Evolutionary conservation across 805 yeast genomes (phyloP).

Genomic region (Pichia californica): DNA sequence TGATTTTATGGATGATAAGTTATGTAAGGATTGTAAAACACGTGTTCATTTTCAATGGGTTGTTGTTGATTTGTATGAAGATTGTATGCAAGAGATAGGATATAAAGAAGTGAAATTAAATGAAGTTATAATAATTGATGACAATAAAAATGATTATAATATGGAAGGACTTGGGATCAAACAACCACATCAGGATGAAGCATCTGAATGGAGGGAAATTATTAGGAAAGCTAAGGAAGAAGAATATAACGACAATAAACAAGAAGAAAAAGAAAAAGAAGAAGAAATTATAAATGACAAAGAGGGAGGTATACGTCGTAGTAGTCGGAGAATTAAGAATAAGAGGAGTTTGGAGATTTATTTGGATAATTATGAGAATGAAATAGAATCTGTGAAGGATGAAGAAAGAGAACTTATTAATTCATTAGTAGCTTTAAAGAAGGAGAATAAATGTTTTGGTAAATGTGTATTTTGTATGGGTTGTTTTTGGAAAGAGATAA

Average conservation of each 20-base stretch:
- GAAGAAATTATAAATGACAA: slow-evolving; percentile 15
- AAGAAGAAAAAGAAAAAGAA: too few species aligned
- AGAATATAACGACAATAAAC: slow-evolving; percentile 9
- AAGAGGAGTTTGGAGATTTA: neutral
- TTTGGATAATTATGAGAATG: slow-evolving; percentile 2
- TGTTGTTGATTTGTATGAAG: slow-evolving; percentile 26
- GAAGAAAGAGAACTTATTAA: slow-evolving; percentile 8
- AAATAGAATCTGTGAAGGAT: slow-evolving; percentile 2
- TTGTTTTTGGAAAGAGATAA: slow-evolving; percentile 17
- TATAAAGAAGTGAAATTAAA: neutral
- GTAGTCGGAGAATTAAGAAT: neutral
- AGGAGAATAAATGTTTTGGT: slow-evolving; percentile 22
- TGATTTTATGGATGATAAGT: slow-evolving; percentile 32
- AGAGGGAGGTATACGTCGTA: slow-evolving; percentile 16
- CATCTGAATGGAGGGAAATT: slow-evolving; percentile 7
- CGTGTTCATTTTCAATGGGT: slow-evolving; percentile 43
- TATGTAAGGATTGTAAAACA: slow-evolving; percentile 46
- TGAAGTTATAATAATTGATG: too few species aligned
- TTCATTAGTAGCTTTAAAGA: slow-evolving; percentile 19
- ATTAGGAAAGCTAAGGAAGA: slow-evolving; percentile 5
- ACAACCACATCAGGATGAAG: neutral
- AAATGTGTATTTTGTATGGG: slow-evolving; percentile 21
- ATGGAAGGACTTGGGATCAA: neutral
- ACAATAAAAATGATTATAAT: neutral
- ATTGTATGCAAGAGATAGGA: slow-evolving; percentile 13